These are phyloP conservation scores for Scheffersomyces stipitis DNA, from an alignment of 805 yeast genomes.

Conservation along the genomic window DNA sequence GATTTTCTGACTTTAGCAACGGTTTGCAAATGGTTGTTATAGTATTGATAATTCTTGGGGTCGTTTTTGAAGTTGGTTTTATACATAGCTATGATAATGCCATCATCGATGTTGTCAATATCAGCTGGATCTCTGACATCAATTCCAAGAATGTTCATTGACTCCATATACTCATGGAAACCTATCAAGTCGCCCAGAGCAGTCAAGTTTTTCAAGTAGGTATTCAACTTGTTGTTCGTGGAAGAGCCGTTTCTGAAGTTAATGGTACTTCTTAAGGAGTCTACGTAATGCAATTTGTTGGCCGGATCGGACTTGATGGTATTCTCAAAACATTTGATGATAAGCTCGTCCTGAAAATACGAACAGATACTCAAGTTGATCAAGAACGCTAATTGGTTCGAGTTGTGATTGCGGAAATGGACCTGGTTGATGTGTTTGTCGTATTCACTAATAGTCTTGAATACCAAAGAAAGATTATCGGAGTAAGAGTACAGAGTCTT, in stretches of 20 bases:
- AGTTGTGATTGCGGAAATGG: slow-evolving; percentile 18
- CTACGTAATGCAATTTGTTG: slow-evolving; percentile 37
- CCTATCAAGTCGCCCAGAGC: slow-evolving; percentile 34
- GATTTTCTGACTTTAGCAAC: slow-evolving; percentile 29
- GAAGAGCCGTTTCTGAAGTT: slow-evolving; percentile 13
- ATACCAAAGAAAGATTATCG: slow-evolving; percentile 33
- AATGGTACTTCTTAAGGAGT: slow-evolving; percentile 28
- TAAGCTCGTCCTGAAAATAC: slow-evolving; percentile 39
- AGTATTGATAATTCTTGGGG: slow-evolving; percentile 37
- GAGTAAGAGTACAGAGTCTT: slow-evolving; percentile 27
- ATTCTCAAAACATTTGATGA: slow-evolving; percentile 40
- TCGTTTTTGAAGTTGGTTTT: slow-evolving; percentile 28
- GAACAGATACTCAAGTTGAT: slow-evolving; percentile 29
- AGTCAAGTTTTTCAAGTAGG: slow-evolving; percentile 27
- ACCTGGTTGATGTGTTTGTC: slow-evolving; percentile 34
- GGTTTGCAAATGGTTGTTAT: slow-evolving; percentile 26
- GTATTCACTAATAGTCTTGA: slow-evolving; percentile 33
- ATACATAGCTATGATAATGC: slow-evolving; percentile 35
- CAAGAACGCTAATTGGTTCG: slow-evolving; percentile 25
- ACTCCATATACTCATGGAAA: slow-evolving; percentile 28
- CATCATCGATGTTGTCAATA: slow-evolving; percentile 27
- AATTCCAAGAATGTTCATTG: slow-evolving; percentile 34
- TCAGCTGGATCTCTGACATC: slow-evolving; percentile 10
- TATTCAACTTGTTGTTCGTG: slow-evolving; percentile 20
- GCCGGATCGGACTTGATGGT: slow-evolving; percentile 31